These are phyloP conservation scores for Zymoseptoria tritici DNA, from an alignment of 2,329 filamentous ascomycete species.

Conservation along the genomic window DNA sequence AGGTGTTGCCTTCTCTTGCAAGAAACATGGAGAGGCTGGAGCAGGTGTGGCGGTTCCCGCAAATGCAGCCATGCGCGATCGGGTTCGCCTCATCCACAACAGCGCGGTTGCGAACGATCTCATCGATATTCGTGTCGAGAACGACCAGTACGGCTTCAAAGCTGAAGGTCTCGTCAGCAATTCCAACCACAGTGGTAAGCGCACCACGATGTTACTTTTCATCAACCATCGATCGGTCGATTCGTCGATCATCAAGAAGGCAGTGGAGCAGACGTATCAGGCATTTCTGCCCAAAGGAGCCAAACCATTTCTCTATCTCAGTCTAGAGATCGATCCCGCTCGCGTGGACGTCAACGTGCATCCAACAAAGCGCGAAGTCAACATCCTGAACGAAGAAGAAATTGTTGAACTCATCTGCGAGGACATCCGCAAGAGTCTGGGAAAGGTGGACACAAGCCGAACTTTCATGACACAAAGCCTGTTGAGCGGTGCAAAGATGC, in stretches of 20 bases:
- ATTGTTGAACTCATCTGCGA: conserved; percentile 82
- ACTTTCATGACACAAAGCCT: conserved; percentile 92
- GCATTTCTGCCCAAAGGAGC: conserved; percentile 85
- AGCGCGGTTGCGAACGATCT: conserved; percentile 80
- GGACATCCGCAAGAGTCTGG: conserved; percentile 67
- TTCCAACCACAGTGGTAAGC: conserved; percentile 90
- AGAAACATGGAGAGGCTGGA: conserved; percentile 85
- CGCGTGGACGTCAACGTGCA: conserved; percentile 96
- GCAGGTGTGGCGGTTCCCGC: conserved; percentile 73
- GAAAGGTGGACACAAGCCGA: conserved; percentile 83
- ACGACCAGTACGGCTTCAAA: conserved; percentile 75
- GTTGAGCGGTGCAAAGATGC: conserved; percentile 56
- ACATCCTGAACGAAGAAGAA: conserved; percentile 96
- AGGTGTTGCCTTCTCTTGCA: conserved; percentile 91
- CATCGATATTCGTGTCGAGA: conserved; percentile 63
- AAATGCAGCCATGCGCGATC: conserved; percentile 64
- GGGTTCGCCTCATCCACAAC: conserved; percentile 86
- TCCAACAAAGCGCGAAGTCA: conserved; percentile 92
- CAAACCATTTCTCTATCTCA: conserved; percentile 89
- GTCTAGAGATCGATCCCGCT: conserved; percentile 82
- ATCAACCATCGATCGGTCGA: conserved; percentile 96
- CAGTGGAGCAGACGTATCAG: conserved; percentile 82
- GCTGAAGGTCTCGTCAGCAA: conserved; percentile 78
- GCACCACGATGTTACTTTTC: conserved; percentile 79
- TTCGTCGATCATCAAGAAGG: conserved; percentile 78